These are phyloP conservation scores for Colletotrichum echinochloae DNA, from an alignment of 2,329 filamentous ascomycete species.

Conservation along the genomic window DNA sequence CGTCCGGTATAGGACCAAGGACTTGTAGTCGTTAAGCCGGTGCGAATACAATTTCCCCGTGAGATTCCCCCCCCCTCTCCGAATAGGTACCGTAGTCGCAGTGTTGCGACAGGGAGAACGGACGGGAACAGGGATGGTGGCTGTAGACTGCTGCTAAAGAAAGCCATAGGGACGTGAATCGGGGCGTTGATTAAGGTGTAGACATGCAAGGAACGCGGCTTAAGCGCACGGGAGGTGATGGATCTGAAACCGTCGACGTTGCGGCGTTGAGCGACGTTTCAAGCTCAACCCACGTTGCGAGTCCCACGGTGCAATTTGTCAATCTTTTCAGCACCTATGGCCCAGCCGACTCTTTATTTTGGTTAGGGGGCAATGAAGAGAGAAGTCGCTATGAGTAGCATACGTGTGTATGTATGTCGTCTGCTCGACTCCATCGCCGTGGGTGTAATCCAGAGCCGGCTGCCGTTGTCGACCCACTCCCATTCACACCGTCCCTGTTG, in stretches of 20 bases:
- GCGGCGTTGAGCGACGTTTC: slow-evolving; percentile 40
- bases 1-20: slow-evolving; percentile 21
- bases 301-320: slow-evolving; percentile 32
- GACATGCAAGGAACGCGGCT: slow-evolving; percentile 40
- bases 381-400: too few relatives aligned
- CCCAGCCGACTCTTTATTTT: slow-evolving; percentile 3
- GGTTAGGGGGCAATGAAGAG: background rate
- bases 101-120: background rate
- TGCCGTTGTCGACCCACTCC: background rate
- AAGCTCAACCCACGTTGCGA: slow-evolving; percentile 38
- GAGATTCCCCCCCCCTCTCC: background rate
- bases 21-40: background rate
- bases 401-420: too few relatives aligned
- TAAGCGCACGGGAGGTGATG: slow-evolving; percentile 37
- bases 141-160: slow-evolving; percentile 37
- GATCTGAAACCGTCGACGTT: slow-evolving; percentile 41
- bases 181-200: slow-evolving; percentile 36
- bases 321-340: slow-evolving; percentile 1
- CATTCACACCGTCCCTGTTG: slow-evolving; percentile 23
- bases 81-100: background rate
- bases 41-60: background rate
- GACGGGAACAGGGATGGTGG: slow-evolving; percentile 30
- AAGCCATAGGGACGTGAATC: slow-evolving; percentile 37
- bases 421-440: slow-evolving; percentile 23
- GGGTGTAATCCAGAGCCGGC: too few relatives aligned